Percentiles rank a stretch among this genome's conserved stretches.
These are phyloP conservation scores for Osmanthus fragrans DNA, from an alignment of 257 asterid genomes.

Conservation along the genomic window DNA sequence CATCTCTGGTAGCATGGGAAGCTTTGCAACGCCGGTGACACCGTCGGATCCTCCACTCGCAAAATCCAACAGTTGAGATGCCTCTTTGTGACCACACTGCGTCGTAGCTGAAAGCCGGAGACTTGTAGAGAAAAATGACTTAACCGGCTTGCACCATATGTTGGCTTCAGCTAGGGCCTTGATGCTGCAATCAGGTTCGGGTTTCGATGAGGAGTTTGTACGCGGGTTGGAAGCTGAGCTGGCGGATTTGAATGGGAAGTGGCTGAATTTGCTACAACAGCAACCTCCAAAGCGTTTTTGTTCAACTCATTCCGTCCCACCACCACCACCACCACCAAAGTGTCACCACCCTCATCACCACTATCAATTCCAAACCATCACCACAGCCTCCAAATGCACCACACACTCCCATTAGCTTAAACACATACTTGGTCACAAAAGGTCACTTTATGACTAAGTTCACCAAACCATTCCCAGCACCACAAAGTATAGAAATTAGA, in stretches of 20 bases:
- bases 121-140: slow-evolving; percentile 52
- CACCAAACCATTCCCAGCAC: too few relatives aligned
- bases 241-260: slow-evolving; percentile 51
- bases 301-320: too few relatives aligned
- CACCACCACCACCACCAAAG: too few relatives aligned
- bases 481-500: slow-evolving; percentile 18
- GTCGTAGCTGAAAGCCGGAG: slow-evolving; percentile 83
- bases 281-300: too few relatives aligned
- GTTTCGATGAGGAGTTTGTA: slow-evolving; percentile 63
- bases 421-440: too few relatives aligned
- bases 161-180: slow-evolving; percentile 75
- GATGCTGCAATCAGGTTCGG: slow-evolving; percentile 60
- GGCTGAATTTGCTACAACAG: slow-evolving; percentile 34
- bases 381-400: too few relatives aligned
- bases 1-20: too few relatives aligned
- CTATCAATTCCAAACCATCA: too few relatives aligned
- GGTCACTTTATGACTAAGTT: too few relatives aligned
- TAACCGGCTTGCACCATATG: slow-evolving; percentile 71
- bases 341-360: too few relatives aligned
- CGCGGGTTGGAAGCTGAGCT: slow-evolving; percentile 80
- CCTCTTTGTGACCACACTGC: slow-evolving; percentile 65
- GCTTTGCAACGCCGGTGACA: neutral
- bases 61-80: slow-evolving; percentile 62
- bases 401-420: too few relatives aligned
- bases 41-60: slow-evolving; percentile 65